Conservation (phyloP, 345 rosid genomes). For the Hypericum perforatum region DNA sequence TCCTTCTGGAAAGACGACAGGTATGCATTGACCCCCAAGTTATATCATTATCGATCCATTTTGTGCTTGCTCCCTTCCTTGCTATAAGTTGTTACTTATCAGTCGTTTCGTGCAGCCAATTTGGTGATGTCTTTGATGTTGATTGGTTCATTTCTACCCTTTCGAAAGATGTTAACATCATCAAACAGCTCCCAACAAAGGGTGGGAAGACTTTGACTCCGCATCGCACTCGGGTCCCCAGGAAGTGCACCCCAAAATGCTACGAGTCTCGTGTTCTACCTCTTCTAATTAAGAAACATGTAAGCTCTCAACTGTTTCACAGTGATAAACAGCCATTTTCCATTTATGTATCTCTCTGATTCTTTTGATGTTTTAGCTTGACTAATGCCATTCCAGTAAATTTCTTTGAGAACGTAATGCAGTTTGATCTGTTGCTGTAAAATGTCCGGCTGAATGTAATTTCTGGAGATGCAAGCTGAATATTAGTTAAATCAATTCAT, state of each 20-base stretch:
- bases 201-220: slow-evolving; percentile 43
- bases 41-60: neutral
- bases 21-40: slow-evolving; percentile 21
- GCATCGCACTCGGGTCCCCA: slow-evolving; percentile 66
- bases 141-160: slow-evolving; percentile 73
- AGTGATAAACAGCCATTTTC: too few relatives aligned
- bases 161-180: slow-evolving; percentile 48
- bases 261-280: slow-evolving; percentile 49
- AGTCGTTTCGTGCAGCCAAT: slow-evolving; percentile 49
- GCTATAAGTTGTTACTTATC: slow-evolving; percentile 8
- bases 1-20: slow-evolving; percentile 92
- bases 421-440: too few relatives aligned
- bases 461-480: too few relatives aligned
- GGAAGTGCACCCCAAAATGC: slow-evolving; percentile 68
- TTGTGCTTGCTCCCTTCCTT: slow-evolving; percentile 6
- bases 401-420: too few relatives aligned
- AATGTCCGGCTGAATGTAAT: too few relatives aligned
- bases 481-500: too few relatives aligned
- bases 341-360: too few relatives aligned
- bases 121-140: slow-evolving; percentile 72
- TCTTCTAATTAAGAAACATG: slow-evolving; percentile 40
- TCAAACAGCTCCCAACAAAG: slow-evolving; percentile 52
- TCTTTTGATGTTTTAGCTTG: too few relatives aligned
- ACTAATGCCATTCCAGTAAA: too few relatives aligned
- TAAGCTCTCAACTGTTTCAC: slow-evolving; percentile 14